Conservation (phyloP, 208 protist genomes). For the Acanthamoeba royreba region DNA sequence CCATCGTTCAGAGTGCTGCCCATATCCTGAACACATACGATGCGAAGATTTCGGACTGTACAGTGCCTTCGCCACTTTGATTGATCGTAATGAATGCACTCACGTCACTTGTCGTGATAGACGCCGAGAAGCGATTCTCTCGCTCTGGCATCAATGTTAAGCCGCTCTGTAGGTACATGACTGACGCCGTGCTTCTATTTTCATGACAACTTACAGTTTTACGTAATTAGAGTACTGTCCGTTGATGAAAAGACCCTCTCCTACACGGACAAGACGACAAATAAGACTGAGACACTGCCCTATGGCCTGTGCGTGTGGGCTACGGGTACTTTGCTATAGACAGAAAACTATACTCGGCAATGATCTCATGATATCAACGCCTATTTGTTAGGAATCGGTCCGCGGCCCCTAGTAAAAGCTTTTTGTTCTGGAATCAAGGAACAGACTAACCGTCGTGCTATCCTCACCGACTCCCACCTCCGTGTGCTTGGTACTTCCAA, state of each 20-base stretch:
- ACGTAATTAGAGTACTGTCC: neutral
- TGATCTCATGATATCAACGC: neutral
- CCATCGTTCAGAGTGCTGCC: conserved; percentile 1
- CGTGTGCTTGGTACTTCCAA: neutral
- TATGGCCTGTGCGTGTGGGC: conserved; percentile 45
- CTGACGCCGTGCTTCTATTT: neutral
- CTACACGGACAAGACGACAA: neutral
- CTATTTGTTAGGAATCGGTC: neutral
- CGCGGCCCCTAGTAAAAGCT: neutral
- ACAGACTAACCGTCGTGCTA: neutral
- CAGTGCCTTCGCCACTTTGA: neutral
- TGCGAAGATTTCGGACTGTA: neutral
- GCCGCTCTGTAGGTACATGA: neutral
- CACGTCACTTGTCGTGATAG: neutral
- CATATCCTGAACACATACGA: conserved; percentile 37
- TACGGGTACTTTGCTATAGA: neutral
- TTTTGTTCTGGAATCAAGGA: neutral
- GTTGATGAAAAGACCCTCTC: neutral
- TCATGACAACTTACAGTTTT: neutral
- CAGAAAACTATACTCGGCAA: neutral
- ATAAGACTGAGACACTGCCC: neutral
- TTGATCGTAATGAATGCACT: neutral
- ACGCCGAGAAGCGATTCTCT: neutral
- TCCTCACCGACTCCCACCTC: neutral
- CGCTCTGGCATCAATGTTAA: neutral